Conservation (phyloP, 2,329 filamentous ascomycete genomes). For the Paracorniculantispora psalliotae region DNA sequence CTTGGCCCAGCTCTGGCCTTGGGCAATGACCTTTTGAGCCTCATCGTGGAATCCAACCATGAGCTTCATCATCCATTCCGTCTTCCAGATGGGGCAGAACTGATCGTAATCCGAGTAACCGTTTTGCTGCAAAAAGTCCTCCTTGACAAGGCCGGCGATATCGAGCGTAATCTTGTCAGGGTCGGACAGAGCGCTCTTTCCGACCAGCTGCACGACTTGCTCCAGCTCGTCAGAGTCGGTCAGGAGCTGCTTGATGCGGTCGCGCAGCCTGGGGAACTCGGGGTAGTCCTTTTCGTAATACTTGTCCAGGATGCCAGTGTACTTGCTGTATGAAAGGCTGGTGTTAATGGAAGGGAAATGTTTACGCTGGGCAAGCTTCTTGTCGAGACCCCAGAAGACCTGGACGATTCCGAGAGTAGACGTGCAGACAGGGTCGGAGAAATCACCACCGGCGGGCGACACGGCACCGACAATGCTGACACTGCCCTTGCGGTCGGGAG, state of each 20-base stretch:
- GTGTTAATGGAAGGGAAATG: conserved; percentile 99
- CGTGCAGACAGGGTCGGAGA: conserved; percentile 94
- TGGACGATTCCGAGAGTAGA: conserved; percentile 95
- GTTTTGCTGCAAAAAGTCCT: conserved; percentile 98
- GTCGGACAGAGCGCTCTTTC: conserved; percentile 93
- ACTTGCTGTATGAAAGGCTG: conserved; percentile 91
- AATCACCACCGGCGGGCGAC: conserved; percentile 96
- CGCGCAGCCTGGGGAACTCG: conserved; percentile 87
- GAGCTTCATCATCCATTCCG: conserved; percentile 99
- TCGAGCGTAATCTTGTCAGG: conserved; percentile 98
- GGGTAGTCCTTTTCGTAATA: conserved; percentile 92
- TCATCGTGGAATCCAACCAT: conserved; percentile 99
- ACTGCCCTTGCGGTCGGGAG: conserved; percentile 81
- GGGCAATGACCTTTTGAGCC: conserved; percentile 87
- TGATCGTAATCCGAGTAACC: conserved; percentile 99
- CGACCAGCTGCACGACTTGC: conserved; percentile 96
- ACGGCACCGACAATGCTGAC: conserved; percentile 98
- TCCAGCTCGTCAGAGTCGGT: conserved; percentile 95
- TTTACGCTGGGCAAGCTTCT: conserved; percentile 98
- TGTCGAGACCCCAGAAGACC: conserved; percentile 99
- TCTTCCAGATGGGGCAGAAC: conserved; percentile 99
- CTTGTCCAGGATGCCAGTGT: conserved; percentile 80
- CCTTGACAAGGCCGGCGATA: conserved; percentile 86
- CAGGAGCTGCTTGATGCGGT: conserved; percentile 89
- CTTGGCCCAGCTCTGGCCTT: conserved; percentile 89